Evolutionary conservation across 129 eudicot genomes (phyloP).

Genomic region (Oenanthe sinensis): DNA sequence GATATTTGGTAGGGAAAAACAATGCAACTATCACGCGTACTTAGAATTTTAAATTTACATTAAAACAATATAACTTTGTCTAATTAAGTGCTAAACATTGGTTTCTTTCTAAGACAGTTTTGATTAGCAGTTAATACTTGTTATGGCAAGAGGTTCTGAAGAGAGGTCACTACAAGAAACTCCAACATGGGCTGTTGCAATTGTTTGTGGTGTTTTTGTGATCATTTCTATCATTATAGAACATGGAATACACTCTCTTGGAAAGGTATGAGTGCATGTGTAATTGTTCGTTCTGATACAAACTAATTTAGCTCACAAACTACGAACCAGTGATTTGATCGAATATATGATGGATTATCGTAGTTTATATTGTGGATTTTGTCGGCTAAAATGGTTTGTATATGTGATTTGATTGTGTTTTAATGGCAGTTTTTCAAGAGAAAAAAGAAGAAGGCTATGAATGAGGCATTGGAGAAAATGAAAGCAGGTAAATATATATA

Average conservation of each 20-base stretch:
- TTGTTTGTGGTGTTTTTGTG: conserved; percentile 58
- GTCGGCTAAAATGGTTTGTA: no score
- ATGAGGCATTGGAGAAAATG: conserved; percentile 67
- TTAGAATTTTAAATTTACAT: background rate
- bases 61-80: background rate
- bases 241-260: conserved; percentile 62
- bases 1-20: background rate
- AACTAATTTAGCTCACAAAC: no score
- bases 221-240: conserved; percentile 57
- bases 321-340: background rate
- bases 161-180: conserved; percentile 59
- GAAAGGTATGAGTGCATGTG: conserved; percentile 28
- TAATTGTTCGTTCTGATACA: background rate
- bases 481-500: conserved; percentile 49
- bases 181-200: conserved; percentile 87
- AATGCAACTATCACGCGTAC: background rate
- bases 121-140: background rate
- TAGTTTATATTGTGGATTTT: no score
- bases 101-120: background rate
- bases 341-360: no score
- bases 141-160: conserved; percentile 38
- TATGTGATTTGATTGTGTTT: no score
- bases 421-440: conserved; percentile 45
- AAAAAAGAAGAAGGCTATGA: conserved; percentile 63
- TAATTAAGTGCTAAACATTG: background rate